phyloP scores from a whole-genome alignment of 768 basidiomycete genomes.

The Leccinellum luteum region DNA sequence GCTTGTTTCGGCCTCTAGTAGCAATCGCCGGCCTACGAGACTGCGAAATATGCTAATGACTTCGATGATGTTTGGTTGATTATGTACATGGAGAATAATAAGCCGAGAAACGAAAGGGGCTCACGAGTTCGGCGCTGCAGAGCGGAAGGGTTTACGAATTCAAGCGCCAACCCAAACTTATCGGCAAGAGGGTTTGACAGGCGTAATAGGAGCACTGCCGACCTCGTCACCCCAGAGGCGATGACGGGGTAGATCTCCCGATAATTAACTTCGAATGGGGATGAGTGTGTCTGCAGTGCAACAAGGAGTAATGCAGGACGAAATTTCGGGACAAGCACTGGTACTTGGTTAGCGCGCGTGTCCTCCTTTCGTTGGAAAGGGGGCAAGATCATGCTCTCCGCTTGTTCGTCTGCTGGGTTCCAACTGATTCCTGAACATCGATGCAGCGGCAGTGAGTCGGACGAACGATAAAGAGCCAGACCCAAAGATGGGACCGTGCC shows the following conservation, averaged over 20 bases:
- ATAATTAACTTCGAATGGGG: background rate
- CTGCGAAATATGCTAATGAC: background rate
- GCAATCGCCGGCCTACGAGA: background rate
- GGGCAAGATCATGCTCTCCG: background rate
- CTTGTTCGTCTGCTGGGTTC: background rate
- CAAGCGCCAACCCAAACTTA: no score
- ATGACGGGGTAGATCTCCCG: background rate
- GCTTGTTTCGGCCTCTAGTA: background rate
- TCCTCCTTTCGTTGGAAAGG: no score
- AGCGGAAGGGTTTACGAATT: no score
- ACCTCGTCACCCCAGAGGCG: background rate
- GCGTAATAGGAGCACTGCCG: background rate
- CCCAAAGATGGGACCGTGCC: background rate
- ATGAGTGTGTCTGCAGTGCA: background rate
- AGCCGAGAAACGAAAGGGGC: background rate
- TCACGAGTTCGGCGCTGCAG: background rate
- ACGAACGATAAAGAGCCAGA: background rate
- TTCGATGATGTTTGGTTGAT: no score
- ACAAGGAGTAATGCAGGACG: background rate
- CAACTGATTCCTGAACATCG: background rate
- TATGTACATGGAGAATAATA: no score
- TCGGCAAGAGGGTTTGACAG: background rate
- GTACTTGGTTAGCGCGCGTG: no score
- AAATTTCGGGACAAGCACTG: no score
- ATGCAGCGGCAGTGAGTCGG: background rate